A percentile compares a stretch with the other conserved stretches of the same genome.
phyloP scores from a whole-genome alignment of 139 green algal species.

The Yamagishiella unicocca region DNA sequence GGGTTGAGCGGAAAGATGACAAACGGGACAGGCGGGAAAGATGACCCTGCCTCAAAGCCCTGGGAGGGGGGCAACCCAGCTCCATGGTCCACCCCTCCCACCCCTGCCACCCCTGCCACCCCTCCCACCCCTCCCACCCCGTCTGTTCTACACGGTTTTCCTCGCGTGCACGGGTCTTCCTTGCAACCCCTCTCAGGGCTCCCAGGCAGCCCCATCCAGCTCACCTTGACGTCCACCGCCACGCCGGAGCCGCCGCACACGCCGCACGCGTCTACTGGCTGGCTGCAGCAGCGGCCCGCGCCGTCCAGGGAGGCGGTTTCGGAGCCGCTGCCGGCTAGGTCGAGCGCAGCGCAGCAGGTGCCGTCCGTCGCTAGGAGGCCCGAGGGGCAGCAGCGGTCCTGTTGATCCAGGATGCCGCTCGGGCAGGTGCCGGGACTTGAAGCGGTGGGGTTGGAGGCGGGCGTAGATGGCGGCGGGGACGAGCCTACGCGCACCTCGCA shows the following conservation, averaged over 20 bases:
- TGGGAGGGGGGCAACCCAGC: no score
- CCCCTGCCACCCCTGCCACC: no score
- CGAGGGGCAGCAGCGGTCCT: constrained; percentile 46
- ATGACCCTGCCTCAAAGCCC: no score
- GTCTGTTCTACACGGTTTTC: no score
- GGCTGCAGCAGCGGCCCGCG: constrained; percentile 64
- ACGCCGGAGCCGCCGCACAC: constrained; percentile 62
- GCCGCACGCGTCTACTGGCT: constrained; percentile 71
- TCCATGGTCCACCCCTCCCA: no score
- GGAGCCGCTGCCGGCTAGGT: neutral
- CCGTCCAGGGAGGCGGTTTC: constrained; percentile 23
- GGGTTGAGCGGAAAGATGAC: no score
- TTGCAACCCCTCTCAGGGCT: no score
- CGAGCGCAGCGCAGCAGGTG: constrained; percentile 48
- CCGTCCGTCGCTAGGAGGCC: constrained; percentile 42
- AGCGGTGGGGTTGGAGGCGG: neutral
- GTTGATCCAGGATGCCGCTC: constrained; percentile 45
- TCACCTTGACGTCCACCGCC: constrained; percentile 61
- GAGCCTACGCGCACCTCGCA: constrained; percentile 14
- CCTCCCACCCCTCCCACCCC: no score
- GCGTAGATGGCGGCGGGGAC: constrained; percentile 13
- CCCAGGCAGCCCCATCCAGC: no score
- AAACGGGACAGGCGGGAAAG: no score
- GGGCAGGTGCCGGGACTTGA: neutral
- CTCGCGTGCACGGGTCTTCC: no score